Evolutionary conservation across 768 basidiomycete species (phyloP), one percentile per base, ranked within the genome.

Genomic region (Tricholoma bakamatsutake): DNA sequence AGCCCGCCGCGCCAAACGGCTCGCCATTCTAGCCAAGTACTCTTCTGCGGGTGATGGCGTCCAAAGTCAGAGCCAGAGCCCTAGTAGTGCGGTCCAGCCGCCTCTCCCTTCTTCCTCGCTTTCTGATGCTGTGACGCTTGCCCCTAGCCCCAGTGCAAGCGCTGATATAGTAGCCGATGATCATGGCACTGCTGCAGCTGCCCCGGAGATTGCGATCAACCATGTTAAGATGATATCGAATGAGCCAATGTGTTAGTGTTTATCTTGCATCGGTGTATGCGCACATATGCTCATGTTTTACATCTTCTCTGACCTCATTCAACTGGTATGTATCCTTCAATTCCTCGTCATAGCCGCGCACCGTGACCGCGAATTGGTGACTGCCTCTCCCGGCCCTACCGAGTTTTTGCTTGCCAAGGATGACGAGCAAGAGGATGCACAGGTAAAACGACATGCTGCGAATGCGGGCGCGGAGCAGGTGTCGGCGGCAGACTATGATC

Each of bases 401-500:
- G 76, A 74, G 17, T 91, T 94, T 62, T 77, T 83, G 30, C 76
- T 93, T 4, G 83, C 82, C 1, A 93, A 92, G 64, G 80, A 80
- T 43, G 77, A 75, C 21, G 80, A 84, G 17, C 73, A 80, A 50
- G 76, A 78, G 34, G 74, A 71, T 17, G 73, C 71, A 15, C 73
- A 80, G 34, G 75, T 73, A 7, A 76, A 78, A 53, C 73, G 72
- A 13, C 76, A 74, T 59, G 69, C 69, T 31, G 75, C 77, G 59
- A 76, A 79, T 49, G 74, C 71, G 35, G 73, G 71, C 53, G 69
- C 76, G 67, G 84, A 88, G 61, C 89, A 93, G 64, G 77, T 97
- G 43, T 89, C 85, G 30, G 95, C 95, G 18, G 95, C 93, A 45
- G 95, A 98, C 71, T 97, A 97, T 70, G 90, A 98, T 58, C 78